Evolutionary conservation across 306 rosid genomes (phyloP).

Genomic region (Vigna mungo): DNA sequence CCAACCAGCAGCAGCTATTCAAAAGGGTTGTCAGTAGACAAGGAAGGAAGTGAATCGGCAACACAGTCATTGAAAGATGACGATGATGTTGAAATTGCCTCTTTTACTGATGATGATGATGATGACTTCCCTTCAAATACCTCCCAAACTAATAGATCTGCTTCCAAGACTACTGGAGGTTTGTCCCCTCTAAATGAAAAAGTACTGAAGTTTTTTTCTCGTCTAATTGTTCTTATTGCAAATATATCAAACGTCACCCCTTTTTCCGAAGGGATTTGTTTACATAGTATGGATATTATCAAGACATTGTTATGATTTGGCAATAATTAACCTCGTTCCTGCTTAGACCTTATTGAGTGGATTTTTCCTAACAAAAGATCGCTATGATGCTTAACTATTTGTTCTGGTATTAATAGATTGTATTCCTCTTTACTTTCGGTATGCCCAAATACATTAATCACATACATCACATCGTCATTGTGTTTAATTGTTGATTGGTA

Average conservation of each 20-base stretch:
- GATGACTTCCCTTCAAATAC: slow-evolving; percentile 57
- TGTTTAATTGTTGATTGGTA: background rate
- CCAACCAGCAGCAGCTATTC: slow-evolving; percentile 57
- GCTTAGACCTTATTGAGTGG: slow-evolving; percentile 17
- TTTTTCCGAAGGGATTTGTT: background rate
- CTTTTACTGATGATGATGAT: slow-evolving; percentile 67
- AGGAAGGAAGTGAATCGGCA: slow-evolving; percentile 59
- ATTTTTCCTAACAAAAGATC: slow-evolving; percentile 31
- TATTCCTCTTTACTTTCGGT: slow-evolving; percentile 6
- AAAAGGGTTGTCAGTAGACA: slow-evolving; percentile 57
- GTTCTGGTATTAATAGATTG: slow-evolving; percentile 6
- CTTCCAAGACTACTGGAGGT: slow-evolving; percentile 55
- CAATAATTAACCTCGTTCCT: slow-evolving; percentile 25
- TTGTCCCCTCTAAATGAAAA: slow-evolving; percentile 51
- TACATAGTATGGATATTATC: slow-evolving; percentile 12
- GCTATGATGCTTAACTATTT: slow-evolving; percentile 30
- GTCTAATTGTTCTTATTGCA: slow-evolving; percentile 34
- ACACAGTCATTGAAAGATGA: slow-evolving; percentile 60
- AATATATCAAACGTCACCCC: slow-evolving; percentile 31
- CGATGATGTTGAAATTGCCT: slow-evolving; percentile 57
- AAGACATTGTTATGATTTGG: slow-evolving; percentile 24
- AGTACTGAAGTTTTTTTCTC: slow-evolving; percentile 44
- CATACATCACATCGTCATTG: background rate
- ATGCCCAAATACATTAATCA: slow-evolving; percentile 1
- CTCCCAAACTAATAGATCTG: slow-evolving; percentile 49